Percentiles rank a stretch among this genome's conserved stretches.
Evolutionary conservation across 2,329 filamentous ascomycete species (phyloP).

Genomic region (Talaromyces amestolkiae): DNA sequence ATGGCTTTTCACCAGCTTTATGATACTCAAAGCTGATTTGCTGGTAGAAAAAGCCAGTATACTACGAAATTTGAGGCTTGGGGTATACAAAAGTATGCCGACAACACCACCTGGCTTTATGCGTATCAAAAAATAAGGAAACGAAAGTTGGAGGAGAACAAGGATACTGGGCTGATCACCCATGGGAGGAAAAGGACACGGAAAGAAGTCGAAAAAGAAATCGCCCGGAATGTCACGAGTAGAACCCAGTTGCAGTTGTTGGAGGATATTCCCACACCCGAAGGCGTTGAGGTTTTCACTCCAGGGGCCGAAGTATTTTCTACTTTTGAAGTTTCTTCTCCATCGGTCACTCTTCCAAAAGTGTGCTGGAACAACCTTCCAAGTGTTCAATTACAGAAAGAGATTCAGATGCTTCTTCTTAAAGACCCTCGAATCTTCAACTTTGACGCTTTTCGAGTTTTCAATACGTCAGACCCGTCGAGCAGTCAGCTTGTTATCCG

Average conservation of each 20-base stretch:
- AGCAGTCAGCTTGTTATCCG: not conserved
- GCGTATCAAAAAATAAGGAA: slow-evolving; percentile 3
- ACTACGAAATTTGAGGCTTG: slow-evolving; percentile 5
- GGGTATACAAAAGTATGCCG: slow-evolving; percentile 11
- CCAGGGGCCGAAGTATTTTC: not conserved
- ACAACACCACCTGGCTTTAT: not conserved
- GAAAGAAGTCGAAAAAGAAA: slow-evolving; percentile 2
- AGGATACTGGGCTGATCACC: not conserved
- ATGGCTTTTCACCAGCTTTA: not conserved
- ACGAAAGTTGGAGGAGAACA: slow-evolving; percentile 3
- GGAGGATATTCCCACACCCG: slow-evolving; percentile 13
- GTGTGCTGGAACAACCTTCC: slow-evolving; percentile 11
- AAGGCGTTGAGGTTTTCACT: slow-evolving; percentile 13
- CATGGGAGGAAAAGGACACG: slow-evolving; percentile 3
- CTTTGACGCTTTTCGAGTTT: not conserved
- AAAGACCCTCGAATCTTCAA: not conserved
- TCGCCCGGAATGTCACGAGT: slow-evolving; percentile 12
- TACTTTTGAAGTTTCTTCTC: not conserved
- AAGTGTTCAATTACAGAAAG: slow-evolving; percentile 7
- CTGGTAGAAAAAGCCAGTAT: slow-evolving; percentile 2
- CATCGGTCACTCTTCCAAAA: not conserved
- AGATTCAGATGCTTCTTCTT: not conserved
- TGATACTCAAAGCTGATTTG: not conserved
- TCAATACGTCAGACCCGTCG: not conserved
- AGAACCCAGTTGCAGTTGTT: not conserved